Evolutionary conservation across 208 protist genomes (phyloP), one percentile per base, ranked within the genome.

Genomic region (Leishmania major): DNA sequence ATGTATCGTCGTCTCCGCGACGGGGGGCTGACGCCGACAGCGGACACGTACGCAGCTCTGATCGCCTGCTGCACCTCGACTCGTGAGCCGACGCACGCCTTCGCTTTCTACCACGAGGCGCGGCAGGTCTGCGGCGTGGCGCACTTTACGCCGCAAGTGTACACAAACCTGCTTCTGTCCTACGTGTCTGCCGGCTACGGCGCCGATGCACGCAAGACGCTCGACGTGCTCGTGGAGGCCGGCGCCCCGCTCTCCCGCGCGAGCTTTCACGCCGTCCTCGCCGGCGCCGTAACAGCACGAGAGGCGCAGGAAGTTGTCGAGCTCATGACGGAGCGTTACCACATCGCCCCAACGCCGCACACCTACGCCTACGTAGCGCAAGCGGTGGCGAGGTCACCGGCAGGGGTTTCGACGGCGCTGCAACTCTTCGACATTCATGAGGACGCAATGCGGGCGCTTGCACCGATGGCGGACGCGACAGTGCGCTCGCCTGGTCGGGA

Each of bases 21-120:
- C 77, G 89, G 86, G 3, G 69, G 70, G 7, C 78, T 96, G 69
- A 75, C 79, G 3, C 92, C 88, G 49, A 91, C 73, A 10, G 66
- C 84, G 15, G 87, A 94, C 43, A 96, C 92, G 57, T 97, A 97
- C 83, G 89, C 91, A 7, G 94, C 92, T 17, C 87, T 97, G 49
- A 95, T 97, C 45, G 90, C 90, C 13, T 95, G 91, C 79, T 93
- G 89, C 77, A 92, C 93, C 71, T 87, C 88, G 25, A 86, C 77
- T 25, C 79, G 83, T 25, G 94, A 96, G 81, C 92, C 95, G 69
- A 95, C 89, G 57, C 92, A 92, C 22, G 91, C 92, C 75, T 96
- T 97, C 81, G 93, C 92, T 22, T 94, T 97, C 80, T 96, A 95
- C 74, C 94, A 96, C 70, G 94, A 97, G 76, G 93, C 94, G 1